phyloP scores from a whole-genome alignment of 257 asterid genomes.

The Eustoma russellianum region DNA sequence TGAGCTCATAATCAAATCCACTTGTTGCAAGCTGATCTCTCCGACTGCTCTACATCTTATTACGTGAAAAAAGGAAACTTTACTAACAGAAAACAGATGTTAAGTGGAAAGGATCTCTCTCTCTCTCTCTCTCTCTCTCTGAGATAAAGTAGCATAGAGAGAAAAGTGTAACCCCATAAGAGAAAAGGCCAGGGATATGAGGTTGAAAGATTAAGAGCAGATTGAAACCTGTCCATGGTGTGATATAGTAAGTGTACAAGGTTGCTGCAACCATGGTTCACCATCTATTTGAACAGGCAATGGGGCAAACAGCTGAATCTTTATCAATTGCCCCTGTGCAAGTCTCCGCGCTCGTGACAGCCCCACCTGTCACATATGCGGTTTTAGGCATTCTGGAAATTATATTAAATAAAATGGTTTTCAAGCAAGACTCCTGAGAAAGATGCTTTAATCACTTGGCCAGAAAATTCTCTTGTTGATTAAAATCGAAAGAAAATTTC shows the following conservation, averaged over 20 bases:
- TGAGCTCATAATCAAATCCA: no score
- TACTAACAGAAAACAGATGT: no score
- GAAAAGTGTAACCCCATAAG: no score
- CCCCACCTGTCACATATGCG: constrained; percentile 60
- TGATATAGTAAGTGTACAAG: constrained; percentile 70
- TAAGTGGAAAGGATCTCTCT: no score
- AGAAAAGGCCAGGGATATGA: not conserved
- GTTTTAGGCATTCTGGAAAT: not conserved
- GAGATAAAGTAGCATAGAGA: no score
- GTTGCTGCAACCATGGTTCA: constrained; percentile 95
- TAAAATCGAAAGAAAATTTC: not conserved
- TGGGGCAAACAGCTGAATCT: constrained; percentile 82
- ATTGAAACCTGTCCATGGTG: constrained; percentile 87
- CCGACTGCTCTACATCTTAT: no score
- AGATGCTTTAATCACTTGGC: not conserved
- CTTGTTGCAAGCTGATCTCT: no score
- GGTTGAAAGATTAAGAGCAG: constrained; percentile 2
- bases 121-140: no score
- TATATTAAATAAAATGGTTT: no score
- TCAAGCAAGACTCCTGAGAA: not conserved
- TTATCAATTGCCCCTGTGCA: constrained; percentile 89
- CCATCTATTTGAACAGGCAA: constrained; percentile 96
- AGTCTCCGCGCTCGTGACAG: constrained; percentile 93
- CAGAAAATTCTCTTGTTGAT: not conserved
- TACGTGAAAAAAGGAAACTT: no score